Base-by-base conservation (phyloP, 208 protist genomes). In the Acanthamoeba triangularis region DNA sequence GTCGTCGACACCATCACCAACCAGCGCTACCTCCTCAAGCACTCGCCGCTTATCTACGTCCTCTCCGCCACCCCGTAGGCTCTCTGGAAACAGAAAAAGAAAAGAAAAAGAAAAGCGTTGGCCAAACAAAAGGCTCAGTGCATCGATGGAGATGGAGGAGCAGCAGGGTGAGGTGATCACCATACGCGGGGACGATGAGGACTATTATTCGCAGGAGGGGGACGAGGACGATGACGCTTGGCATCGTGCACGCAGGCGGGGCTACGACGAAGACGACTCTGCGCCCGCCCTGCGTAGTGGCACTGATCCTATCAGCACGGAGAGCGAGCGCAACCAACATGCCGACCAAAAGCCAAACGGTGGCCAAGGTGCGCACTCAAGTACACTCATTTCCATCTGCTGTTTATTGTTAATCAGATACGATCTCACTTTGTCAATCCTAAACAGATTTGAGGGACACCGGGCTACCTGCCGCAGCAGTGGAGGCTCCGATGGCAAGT, bases 21-120 rank as follows among this genome's bases (percentile, higher is more conserved):
- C 80, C 80, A 88, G 49, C 80, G 80, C 80, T 88, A 44, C 80
- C 10, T 56, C 8, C 80, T 88, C 52, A 88, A 88, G n/a, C 80
- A 88, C 35, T 88, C 80, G 16, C 80, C 80, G 52, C 80, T 88
- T 28, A 63, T 88, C 80, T 88, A 88, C 49, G 80, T 88, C 20
- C 78, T 80, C 28, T 2, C 63, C 5, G 2, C 56, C 56, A 4
- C 56, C 20, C 56, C 18, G 13, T 54, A 20, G 49, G 14, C 49
- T 1, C 49, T 14, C 49, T 20, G 0, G 14, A 54, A 18, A 59
- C 18, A 14, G 20, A 59, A 59, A 59, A 49, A 59, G 20, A 59
- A 59, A 23, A 59, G 54, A 59, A 59, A 54, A 59, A 59, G 18
- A 23, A 16, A 59, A 59, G 3, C 0, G 16, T 59, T 59, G 18